A percentile compares a stretch with the other conserved stretches of the same genome.
Conservation (phyloP, 176 grass and related monocot genomes). For the Dendrocalamus sinicus region DNA sequence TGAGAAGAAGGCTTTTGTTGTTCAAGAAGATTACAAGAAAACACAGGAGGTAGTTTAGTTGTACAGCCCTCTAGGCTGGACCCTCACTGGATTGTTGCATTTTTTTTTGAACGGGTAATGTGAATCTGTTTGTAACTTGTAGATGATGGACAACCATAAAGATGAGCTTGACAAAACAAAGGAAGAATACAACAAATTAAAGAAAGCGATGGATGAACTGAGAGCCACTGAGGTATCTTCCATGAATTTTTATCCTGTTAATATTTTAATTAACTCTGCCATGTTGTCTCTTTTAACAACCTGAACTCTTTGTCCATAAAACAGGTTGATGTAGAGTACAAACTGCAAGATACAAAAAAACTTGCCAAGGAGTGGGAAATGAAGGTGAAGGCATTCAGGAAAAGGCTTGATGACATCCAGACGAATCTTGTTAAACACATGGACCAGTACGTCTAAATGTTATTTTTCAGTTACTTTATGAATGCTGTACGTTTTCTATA, state of each 20-base stretch:
- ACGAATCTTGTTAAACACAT: constrained; percentile 77
- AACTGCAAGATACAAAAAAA: constrained; percentile 80
- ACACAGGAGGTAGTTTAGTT: constrained; percentile 74
- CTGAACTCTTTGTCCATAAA: constrained; percentile 18
- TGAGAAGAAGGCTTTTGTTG: constrained; percentile 74
- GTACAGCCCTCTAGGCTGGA: constrained; percentile 25
- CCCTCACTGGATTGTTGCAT: constrained; percentile 9
- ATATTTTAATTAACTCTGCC: constrained; percentile 30
- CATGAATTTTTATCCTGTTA: constrained; percentile 14
- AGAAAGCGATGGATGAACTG: constrained; percentile 86
- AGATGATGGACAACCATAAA: constrained; percentile 88
- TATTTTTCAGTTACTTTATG: constrained; percentile 2
- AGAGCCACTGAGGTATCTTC: constrained; percentile 71
- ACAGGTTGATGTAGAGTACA: constrained; percentile 87
- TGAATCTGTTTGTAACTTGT: constrained; percentile 34
- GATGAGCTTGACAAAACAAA: constrained; percentile 85
- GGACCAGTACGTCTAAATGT: constrained; percentile 70
- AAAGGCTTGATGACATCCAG: constrained; percentile 76
- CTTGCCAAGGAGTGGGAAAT: constrained; percentile 79
- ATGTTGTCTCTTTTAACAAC: constrained; percentile 3
- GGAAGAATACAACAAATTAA: constrained; percentile 75
- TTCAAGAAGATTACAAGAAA: constrained; percentile 93
- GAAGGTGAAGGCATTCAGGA: constrained; percentile 74
- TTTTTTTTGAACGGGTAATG: constrained; percentile 22
- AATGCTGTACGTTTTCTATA: constrained; percentile 16